Percentiles rank a stretch among this genome's conserved stretches.
phyloP scores from a whole-genome alignment of 2,329 filamentous ascomycete genomes.

The Neofusicoccum kwambonambiense region DNA sequence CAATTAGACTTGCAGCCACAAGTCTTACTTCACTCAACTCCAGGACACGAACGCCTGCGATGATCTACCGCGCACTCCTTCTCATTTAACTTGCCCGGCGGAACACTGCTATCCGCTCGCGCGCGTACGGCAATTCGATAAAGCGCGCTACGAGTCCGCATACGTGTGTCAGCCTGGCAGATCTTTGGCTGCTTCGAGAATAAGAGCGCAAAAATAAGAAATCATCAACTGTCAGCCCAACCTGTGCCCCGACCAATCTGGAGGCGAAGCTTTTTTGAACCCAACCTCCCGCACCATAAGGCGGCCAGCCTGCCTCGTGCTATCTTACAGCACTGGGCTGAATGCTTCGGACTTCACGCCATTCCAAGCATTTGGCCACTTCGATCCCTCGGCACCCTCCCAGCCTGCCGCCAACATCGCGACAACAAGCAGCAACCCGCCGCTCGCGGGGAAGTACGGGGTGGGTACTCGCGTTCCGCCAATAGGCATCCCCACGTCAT shows the following conservation, averaged over 20 bases:
- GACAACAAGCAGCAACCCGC: constrained; percentile 51
- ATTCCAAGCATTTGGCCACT: constrained; percentile 52
- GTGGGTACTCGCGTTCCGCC: constrained; percentile 55
- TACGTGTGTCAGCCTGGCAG: not conserved
- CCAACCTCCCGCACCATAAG: not conserved
- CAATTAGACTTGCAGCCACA: not conserved
- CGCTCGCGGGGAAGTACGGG: constrained; percentile 57
- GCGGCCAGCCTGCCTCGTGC: not conserved
- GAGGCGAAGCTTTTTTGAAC: not conserved
- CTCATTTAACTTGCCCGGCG: constrained; percentile 5
- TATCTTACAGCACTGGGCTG: constrained; percentile 25
- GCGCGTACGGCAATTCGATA: not conserved
- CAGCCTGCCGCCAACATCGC: constrained; percentile 59
- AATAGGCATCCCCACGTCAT: constrained; percentile 57
- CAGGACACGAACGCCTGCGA: not conserved
- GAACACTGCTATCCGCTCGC: not conserved
- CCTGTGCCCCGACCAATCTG: not conserved
- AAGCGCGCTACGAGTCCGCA: not conserved
- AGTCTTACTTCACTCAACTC: not conserved
- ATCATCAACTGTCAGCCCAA: not conserved
- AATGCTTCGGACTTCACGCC: constrained; percentile 51
- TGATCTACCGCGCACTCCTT: not conserved
- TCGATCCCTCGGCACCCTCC: constrained; percentile 49
- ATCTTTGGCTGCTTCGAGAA: not conserved
- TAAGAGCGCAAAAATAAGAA: not conserved